Conservation (phyloP, 164 flowering plant species). For the Aristolochia contorta region DNA sequence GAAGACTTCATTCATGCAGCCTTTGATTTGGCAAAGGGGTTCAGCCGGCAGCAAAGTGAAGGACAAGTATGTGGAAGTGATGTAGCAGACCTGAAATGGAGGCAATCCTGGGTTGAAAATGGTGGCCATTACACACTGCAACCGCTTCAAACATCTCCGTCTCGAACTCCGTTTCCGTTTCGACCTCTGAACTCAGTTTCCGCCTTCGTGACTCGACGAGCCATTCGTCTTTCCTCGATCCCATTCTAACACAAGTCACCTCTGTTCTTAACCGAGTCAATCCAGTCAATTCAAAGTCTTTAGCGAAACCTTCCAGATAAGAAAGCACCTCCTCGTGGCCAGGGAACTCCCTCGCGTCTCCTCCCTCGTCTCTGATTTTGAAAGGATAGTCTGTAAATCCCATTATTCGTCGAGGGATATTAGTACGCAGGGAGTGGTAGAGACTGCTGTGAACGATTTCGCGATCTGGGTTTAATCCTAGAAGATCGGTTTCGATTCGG, state of each 20-base stretch:
- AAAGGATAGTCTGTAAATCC: constrained; percentile 67
- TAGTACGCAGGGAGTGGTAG: constrained; percentile 72
- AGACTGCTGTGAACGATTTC: constrained; percentile 52
- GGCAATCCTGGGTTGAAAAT: constrained; percentile 41
- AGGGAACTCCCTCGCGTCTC: constrained; percentile 64
- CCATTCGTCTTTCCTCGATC: constrained; percentile 39
- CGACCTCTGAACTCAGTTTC: not conserved
- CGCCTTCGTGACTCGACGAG: constrained; percentile 23
- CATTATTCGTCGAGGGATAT: constrained; percentile 71
- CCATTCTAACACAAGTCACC: constrained; percentile 36
- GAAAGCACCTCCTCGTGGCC: constrained; percentile 57
- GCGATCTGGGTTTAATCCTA: constrained; percentile 56
- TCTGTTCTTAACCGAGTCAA: constrained; percentile 52
- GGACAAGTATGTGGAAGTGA: no score
- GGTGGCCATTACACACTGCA: constrained; percentile 49
- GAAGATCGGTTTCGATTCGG: constrained; percentile 44
- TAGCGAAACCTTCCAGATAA: constrained; percentile 45
- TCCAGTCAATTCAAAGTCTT: constrained; percentile 37
- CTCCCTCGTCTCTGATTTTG: constrained; percentile 21
- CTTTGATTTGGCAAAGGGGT: no score
- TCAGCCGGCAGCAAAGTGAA: no score
- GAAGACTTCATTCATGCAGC: no score
- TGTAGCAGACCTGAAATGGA: constrained; percentile 35
- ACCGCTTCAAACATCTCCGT: constrained; percentile 41
- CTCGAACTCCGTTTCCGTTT: constrained; percentile 1